Base-by-base conservation (phyloP, 768 basidiomycete species). In the Mycena epipterygia region DNA sequence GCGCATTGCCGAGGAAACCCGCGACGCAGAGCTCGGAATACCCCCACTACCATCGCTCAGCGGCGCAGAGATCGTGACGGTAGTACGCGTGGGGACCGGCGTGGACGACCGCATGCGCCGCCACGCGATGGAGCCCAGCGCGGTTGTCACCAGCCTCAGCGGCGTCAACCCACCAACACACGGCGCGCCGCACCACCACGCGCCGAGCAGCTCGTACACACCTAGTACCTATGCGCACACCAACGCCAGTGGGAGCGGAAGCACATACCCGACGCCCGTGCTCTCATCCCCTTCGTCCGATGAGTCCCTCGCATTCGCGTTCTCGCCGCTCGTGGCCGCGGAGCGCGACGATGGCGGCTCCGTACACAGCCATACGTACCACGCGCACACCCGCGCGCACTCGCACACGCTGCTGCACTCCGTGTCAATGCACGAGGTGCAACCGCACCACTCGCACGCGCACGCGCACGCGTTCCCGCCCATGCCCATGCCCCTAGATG, bases 261-360 rank as follows among this genome's bases (percentile, higher is more conserved):
- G 44, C 44, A n/a, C 59, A 21, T 60, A 66, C 27, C 41, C 46
- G 59, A 64, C 67, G 35, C 64, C 67, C 9, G 49, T 78, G 9
- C 80, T 81, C 0, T 78, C 78, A 12, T 82, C 82, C 17, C 79
- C 78, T 0, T 82, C 81, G 8, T 82, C 83, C 4, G 79, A 77
- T 16, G 81, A 81, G 65, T 81, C 80, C 14, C 55, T 82, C 14
- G 73, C 48, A 29, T 78, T 72, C 49, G 74, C 72, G 29, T 70
- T 81, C 49, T 80, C 81, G 6, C 77, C 78, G 0, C 64, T 65
- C 3, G 71, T 37, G 39, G 44, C 63, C 3, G 33, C 53, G 25
- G 62, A 55, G 35, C 33, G 61, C 33, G 67, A 55, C 21, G 59
- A 62, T 14, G 30, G 30, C 16, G 23, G 44, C 27, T 17, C 8